phyloP scores from a whole-genome alignment of 352 stramenopile genomes.

The Pythium sp. region DNA sequence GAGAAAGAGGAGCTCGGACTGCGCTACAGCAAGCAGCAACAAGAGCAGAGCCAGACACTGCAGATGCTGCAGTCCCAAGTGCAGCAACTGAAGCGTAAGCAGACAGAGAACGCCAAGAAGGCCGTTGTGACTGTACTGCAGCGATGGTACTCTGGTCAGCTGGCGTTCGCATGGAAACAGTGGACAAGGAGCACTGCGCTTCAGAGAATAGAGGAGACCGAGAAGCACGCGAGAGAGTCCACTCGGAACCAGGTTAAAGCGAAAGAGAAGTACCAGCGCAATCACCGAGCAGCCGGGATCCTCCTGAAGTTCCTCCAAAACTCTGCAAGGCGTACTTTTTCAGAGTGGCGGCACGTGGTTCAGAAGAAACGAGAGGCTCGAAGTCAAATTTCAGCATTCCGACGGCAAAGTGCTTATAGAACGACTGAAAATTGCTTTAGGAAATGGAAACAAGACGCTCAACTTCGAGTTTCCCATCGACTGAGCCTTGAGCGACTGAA shows the following conservation, averaged over 20 bases:
- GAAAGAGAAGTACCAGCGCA: slow-evolving; percentile 10
- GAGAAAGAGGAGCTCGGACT: slow-evolving; percentile 70
- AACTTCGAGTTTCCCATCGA: not conserved
- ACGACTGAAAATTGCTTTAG: not conserved
- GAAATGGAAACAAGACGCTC: slow-evolving; percentile 4
- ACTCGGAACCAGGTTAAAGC: slow-evolving; percentile 1
- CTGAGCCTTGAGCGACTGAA: not conserved
- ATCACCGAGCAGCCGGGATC: not conserved
- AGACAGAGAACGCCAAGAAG: slow-evolving; percentile 23
- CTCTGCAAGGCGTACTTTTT: not conserved
- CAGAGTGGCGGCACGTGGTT: slow-evolving; percentile 2
- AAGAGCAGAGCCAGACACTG: slow-evolving; percentile 22
- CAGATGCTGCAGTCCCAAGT: slow-evolving; percentile 24
- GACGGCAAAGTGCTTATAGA: not conserved
- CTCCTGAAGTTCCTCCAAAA: slow-evolving; percentile 1
- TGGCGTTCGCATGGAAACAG: slow-evolving; percentile 37
- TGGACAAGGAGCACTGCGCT: slow-evolving; percentile 23
- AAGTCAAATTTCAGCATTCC: not conserved
- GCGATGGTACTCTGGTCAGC: slow-evolving; percentile 29
- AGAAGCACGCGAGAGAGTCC: slow-evolving; percentile 5
- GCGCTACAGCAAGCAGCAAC: slow-evolving; percentile 37
- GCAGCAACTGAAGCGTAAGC: slow-evolving; percentile 17
- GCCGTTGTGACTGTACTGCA: slow-evolving; percentile 25
- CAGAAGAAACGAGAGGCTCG: not conserved
- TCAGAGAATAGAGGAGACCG: slow-evolving; percentile 12